Evolutionary conservation across 192 early-diverging fungal species (phyloP).

Genomic region (Chytriomyces sp.): DNA sequence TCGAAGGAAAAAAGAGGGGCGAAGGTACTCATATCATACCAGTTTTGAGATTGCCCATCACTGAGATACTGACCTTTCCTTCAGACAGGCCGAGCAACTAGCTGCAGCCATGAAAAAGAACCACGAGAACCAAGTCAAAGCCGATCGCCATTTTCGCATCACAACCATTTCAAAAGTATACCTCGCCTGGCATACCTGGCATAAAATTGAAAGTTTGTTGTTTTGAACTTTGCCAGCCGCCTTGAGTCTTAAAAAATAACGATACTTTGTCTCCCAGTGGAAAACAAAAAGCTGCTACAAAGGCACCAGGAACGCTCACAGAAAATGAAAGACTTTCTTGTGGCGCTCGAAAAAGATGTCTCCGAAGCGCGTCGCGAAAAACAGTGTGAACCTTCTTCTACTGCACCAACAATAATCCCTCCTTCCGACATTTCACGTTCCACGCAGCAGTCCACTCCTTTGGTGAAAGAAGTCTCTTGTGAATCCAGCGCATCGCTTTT

Average conservation of each 20-base stretch:
- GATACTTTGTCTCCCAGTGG: background rate
- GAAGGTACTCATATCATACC: too few relatives aligned
- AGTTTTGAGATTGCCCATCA: background rate
- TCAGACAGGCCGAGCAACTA: slow-evolving; percentile 8
- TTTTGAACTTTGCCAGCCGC: background rate
- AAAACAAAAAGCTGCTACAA: slow-evolving; percentile 10
- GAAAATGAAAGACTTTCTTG: slow-evolving; percentile 19
- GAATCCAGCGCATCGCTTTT: background rate
- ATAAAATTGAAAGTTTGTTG: slow-evolving; percentile 2
- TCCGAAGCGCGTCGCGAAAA: background rate
- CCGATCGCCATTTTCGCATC: slow-evolving; percentile 1
- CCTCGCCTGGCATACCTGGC: slow-evolving; percentile 16
- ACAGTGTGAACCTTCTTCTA: background rate
- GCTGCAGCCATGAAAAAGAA: background rate
- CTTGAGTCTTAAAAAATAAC: background rate
- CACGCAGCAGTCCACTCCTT: too few relatives aligned
- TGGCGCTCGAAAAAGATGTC: slow-evolving; percentile 7
- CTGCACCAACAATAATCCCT: background rate
- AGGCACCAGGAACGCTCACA: slow-evolving; percentile 14
- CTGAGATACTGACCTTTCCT: background rate
- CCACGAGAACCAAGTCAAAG: slow-evolving; percentile 21
- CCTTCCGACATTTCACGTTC: too few relatives aligned
- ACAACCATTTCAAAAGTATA: slow-evolving; percentile 10
- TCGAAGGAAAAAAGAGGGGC: slow-evolving; percentile 12
- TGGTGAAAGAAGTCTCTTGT: background rate